Conservation (phyloP, 2,329 filamentous ascomycete species). For the Westerdykella aurantiaca region DNA sequence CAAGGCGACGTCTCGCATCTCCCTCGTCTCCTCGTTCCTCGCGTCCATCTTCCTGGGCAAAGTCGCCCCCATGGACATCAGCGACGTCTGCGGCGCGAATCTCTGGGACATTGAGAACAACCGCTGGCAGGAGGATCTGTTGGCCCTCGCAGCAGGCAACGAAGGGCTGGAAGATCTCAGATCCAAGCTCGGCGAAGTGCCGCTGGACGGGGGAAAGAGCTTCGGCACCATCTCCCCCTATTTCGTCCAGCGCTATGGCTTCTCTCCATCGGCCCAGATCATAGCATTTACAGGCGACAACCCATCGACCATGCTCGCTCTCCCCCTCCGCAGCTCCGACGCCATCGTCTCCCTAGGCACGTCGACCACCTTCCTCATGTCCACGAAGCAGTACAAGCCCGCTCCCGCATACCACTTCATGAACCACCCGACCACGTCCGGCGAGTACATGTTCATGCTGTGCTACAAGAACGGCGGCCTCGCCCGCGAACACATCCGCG, state of each 20-base stretch:
- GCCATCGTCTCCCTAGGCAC: conserved; percentile 94
- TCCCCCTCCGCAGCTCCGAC: conserved; percentile 80
- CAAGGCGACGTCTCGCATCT: conserved; percentile 73
- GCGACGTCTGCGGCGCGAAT: conserved; percentile 95
- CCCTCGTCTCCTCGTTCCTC: conserved; percentile 90
- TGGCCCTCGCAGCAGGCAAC: conserved; percentile 65
- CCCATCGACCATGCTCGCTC: conserved; percentile 84
- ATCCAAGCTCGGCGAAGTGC: conserved; percentile 72
- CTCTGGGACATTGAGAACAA: conserved; percentile 81
- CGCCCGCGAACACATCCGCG: conserved; percentile 82
- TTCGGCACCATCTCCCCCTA: conserved; percentile 73
- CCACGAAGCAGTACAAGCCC: conserved; percentile 82
- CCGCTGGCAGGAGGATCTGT: conserved; percentile 66
- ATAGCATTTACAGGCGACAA: conserved; percentile 94
- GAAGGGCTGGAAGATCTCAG: conserved; percentile 61
- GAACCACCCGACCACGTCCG: conserved; percentile 87
- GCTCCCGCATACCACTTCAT: conserved; percentile 94
- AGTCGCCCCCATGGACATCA: conserved; percentile 85
- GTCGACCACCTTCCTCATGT: conserved; percentile 96
- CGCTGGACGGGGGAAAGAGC: conserved; percentile 70
- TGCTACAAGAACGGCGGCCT: conserved; percentile 99
- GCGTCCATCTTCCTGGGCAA: conserved; percentile 82
- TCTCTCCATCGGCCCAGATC: conserved; percentile 67
- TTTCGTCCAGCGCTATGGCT: conserved; percentile 73
- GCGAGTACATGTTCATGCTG: conserved; percentile 99